Conservation (phyloP, 1,284 basidiomycete species). For the Heterobasidion occidentale region DNA sequence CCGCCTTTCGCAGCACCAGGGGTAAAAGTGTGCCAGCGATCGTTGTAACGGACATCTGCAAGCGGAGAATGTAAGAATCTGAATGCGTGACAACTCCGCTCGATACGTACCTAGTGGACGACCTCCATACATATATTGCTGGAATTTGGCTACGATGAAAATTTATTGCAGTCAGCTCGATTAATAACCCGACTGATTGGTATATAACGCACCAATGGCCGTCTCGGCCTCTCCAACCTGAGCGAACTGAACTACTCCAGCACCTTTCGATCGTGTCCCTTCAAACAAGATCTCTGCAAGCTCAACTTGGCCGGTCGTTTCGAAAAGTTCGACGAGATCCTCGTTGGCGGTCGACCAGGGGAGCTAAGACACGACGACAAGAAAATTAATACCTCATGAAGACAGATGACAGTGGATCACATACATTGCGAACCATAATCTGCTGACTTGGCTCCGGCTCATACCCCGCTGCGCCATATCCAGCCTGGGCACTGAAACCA, state of each 20-base stretch:
- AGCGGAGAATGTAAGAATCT: neutral
- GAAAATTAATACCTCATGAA: constrained; percentile 2
- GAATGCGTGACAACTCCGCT: neutral
- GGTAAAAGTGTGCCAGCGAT: constrained; percentile 87
- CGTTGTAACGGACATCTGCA: constrained; percentile 84
- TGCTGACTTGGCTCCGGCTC: constrained; percentile 86
- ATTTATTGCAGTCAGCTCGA: neutral
- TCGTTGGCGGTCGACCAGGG: constrained; percentile 99
- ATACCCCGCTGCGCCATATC: constrained; percentile 18
- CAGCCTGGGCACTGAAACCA: constrained; percentile 25
- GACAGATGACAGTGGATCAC: constrained; percentile 25
- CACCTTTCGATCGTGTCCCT: constrained; percentile 84
- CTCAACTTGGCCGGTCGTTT: constrained; percentile 93
- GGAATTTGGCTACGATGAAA: constrained; percentile 70
- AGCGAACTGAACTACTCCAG: constrained; percentile 94
- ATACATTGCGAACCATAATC: constrained; percentile 95
- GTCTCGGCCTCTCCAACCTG: constrained; percentile 86
- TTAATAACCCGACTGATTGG: neutral
- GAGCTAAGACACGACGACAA: constrained; percentile 41
- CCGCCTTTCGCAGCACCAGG: constrained; percentile 80
- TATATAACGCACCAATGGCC: constrained; percentile 63
- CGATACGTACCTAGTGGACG: constrained; percentile 65
- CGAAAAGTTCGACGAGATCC: constrained; percentile 95
- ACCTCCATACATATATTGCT: constrained; percentile 87
- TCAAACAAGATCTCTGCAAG: constrained; percentile 93